Percentiles rank a stretch among this genome's conserved stretches.
These are phyloP conservation scores for Leishmania amazonensis DNA, from an alignment of 208 protist species.

Conservation along the genomic window DNA sequence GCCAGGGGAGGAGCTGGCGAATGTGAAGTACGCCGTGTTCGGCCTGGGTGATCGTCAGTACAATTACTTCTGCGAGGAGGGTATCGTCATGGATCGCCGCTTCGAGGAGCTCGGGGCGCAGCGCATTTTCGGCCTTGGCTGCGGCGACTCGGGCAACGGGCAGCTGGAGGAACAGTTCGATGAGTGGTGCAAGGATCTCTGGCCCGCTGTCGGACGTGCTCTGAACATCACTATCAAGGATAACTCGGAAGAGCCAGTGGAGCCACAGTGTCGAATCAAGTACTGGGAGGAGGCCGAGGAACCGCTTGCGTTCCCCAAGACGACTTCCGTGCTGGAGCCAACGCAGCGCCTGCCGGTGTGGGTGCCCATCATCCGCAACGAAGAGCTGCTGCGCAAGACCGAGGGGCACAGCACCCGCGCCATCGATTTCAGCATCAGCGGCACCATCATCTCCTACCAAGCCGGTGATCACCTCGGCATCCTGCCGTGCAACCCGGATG, in stretches of 20 bases:
- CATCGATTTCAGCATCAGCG: slow-evolving; percentile 87
- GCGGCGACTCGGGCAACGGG: slow-evolving; percentile 74
- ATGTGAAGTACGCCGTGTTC: slow-evolving; percentile 90
- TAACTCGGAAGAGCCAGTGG: slow-evolving; percentile 64
- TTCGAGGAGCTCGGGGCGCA: slow-evolving; percentile 87
- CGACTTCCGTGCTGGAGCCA: slow-evolving; percentile 86
- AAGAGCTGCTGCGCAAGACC: slow-evolving; percentile 68
- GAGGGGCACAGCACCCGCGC: slow-evolving; percentile 68
- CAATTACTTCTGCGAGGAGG: slow-evolving; percentile 90
- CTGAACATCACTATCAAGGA: slow-evolving; percentile 78
- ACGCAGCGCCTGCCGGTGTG: slow-evolving; percentile 86
- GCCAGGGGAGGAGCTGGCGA: slow-evolving; percentile 59
- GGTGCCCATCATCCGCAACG: slow-evolving; percentile 67
- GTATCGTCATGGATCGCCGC: slow-evolving; percentile 84
- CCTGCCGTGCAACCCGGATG: slow-evolving; percentile 89
- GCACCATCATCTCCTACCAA: slow-evolving; percentile 91
- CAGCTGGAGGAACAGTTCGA: slow-evolving; percentile 90
- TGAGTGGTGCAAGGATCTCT: slow-evolving; percentile 83
- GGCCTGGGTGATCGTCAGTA: slow-evolving; percentile 92
- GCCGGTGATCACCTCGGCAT: slow-evolving; percentile 96
- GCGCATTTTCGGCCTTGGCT: slow-evolving; percentile 81
- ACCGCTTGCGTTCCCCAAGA: slow-evolving; percentile 84
- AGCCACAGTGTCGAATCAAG: slow-evolving; percentile 84
- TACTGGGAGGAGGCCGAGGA: slow-evolving; percentile 81
- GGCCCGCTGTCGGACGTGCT: slow-evolving; percentile 73